Percentiles rank a stretch among this genome's conserved stretches.
Evolutionary conservation across 768 basidiomycete genomes (phyloP).

Genomic region (Phlebiopsis flavidoalba): DNA sequence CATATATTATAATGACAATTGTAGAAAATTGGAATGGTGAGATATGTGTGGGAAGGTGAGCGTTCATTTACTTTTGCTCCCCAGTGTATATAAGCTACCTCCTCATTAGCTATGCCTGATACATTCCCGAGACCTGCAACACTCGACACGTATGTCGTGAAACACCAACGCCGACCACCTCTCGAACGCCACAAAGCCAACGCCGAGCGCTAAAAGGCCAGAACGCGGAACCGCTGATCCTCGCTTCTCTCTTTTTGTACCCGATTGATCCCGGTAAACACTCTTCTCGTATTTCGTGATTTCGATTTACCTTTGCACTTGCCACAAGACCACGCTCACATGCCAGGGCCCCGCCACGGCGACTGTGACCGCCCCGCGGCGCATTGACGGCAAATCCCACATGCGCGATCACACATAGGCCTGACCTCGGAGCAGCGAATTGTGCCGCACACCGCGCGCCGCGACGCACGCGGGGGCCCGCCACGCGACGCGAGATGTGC

Average conservation of each 20-base stretch:
- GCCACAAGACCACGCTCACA: not conserved
- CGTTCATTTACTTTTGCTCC: too few species aligned
- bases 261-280: not conserved
- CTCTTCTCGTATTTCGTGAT: not conserved
- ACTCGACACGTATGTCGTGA: not conserved
- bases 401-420: not conserved
- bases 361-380: not conserved
- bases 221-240: too few species aligned
- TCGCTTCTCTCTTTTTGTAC: not conserved
- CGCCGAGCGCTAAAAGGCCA: not conserved
- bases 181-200: not conserved
- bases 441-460: not conserved
- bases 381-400: not conserved
- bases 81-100: too few species aligned
- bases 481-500: not conserved
- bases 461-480: not conserved
- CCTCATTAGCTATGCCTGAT: too few species aligned
- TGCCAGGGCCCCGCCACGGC: not conserved
- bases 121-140: not conserved
- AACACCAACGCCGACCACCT: not conserved
- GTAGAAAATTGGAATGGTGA: too few species aligned
- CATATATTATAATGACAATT: too few species aligned
- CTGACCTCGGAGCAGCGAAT: not conserved
- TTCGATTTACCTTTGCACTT: not conserved
- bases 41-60: too few species aligned